These are phyloP conservation scores for Trypanosoma cruzi DNA, from an alignment of 208 protist genomes.

Conservation along the genomic window DNA sequence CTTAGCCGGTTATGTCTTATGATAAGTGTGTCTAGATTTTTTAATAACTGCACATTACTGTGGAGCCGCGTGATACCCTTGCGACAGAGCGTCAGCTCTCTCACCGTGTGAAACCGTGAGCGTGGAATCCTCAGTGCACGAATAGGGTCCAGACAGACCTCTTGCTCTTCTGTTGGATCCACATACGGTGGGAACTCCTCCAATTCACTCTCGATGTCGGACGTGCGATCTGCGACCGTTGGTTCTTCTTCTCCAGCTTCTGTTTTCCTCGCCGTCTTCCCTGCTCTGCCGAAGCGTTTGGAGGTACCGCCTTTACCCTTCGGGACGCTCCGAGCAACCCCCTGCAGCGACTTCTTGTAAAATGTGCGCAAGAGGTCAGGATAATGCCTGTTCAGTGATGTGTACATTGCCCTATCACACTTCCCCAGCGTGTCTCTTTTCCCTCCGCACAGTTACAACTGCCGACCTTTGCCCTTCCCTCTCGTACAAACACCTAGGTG, in stretches of 20 bases:
- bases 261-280: not conserved
- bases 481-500: not conserved
- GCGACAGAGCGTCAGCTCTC: slow-evolving; percentile 47
- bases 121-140: slow-evolving; percentile 40
- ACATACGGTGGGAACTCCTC: slow-evolving; percentile 27
- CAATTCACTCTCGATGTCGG: not conserved
- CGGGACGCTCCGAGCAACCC: not conserved
- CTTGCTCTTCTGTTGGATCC: slow-evolving; percentile 36
- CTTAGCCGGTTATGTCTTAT: slow-evolving; percentile 62
- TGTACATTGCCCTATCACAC: not conserved
- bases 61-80: slow-evolving; percentile 64
- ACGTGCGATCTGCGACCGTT: not conserved
- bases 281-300: not conserved
- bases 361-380: not conserved
- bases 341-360: not conserved
- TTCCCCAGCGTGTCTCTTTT: not conserved
- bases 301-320: not conserved
- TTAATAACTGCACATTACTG: slow-evolving; percentile 56
- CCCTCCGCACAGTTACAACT: too few relatives aligned
- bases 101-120: slow-evolving; percentile 36
- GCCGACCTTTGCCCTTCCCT: too few relatives aligned
- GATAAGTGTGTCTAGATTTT: slow-evolving; percentile 64
- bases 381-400: slow-evolving; percentile 1
- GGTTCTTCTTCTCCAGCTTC: not conserved
- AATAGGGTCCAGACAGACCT: slow-evolving; percentile 61